Conservation (phyloP, 768 basidiomycete species). For the Serpula lacrymans region DNA sequence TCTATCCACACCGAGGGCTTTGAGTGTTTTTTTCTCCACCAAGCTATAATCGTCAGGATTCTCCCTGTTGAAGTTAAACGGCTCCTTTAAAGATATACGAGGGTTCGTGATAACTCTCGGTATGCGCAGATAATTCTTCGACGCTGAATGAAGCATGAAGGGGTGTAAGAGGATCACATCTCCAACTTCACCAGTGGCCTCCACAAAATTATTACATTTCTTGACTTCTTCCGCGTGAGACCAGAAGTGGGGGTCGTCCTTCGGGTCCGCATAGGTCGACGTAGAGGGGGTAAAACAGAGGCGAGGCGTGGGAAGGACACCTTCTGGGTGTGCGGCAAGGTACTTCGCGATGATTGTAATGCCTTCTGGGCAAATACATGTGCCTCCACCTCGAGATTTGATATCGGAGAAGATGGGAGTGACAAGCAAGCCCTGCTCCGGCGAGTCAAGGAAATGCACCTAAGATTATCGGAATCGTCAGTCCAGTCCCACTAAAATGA, state of each 20-base stretch:
- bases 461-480: constrained; percentile 10
- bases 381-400: constrained; percentile 50
- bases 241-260: constrained; percentile 42
- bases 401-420: constrained; percentile 63
- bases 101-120: constrained; percentile 65
- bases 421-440: constrained; percentile 60
- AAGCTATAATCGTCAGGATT: constrained; percentile 49
- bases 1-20: constrained; percentile 45
- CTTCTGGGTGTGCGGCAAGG: constrained; percentile 50
- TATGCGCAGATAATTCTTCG: constrained; percentile 50
- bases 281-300: constrained; percentile 46
- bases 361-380: constrained; percentile 58
- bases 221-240: constrained; percentile 39
- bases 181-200: constrained; percentile 56
- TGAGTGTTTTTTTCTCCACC: constrained; percentile 58
- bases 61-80: constrained; percentile 48
- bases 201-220: constrained; percentile 42
- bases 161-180: constrained; percentile 65
- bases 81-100: constrained; percentile 50
- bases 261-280: constrained; percentile 28
- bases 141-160: constrained; percentile 62
- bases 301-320: constrained; percentile 39
- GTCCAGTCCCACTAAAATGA: constrained; percentile 1
- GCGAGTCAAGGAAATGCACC: constrained; percentile 63
- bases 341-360: constrained; percentile 47